Base-by-base conservation (phyloP, 2,329 filamentous ascomycete genomes). In the Colletotrichum caudatum region DNA sequence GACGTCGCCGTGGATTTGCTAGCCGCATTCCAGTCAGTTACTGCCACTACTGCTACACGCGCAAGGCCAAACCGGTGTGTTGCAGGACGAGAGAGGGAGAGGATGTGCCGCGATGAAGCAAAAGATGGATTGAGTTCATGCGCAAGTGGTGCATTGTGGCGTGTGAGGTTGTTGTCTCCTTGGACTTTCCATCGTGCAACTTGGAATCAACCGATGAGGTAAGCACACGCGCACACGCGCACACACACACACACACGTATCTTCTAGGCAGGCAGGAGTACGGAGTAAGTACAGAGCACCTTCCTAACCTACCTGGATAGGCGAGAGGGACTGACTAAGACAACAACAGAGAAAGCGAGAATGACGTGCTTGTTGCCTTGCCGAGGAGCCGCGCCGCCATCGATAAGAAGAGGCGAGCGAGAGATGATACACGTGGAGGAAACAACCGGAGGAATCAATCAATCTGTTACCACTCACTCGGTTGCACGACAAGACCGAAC, bases 91-190 rank as follows among this genome's bases (percentile, higher is more conserved):
- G 39, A 12, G 33, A 14, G 14, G 29, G 14, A 37, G 46, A 16
- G 12, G 12, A 26, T 35, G n/a, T 64, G 64, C 41, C 29, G 51
- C 59, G 46, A 64, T 56, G 59, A 26, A 54, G 46, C 33, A 4
- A 64, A 48, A 23, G 14, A 37, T 41, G 48, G 48, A 26, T 60
- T 23, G 29, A 35, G 46, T 69, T 71, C 59, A 69, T 69, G 65
- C 65, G 23, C 20, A 69, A 26, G 39, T 59, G 51, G 56, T 64
- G 53, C 61, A 39, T 35, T 57, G 20, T 14, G 35, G 50, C 20
- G 53, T 57, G 26, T 64, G 18, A 44, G 41, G 61, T 59, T 48
- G 39, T 70, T 56, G 62, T 29, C 41, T 57, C 41, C 57, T 70
- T 44, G 63, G 57, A 50, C 59, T 33, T 67, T n/a, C 23, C 7